phyloP scores from a whole-genome alignment of 2,329 filamentous ascomycete genomes.

The Cladosporium sp. region DNA sequence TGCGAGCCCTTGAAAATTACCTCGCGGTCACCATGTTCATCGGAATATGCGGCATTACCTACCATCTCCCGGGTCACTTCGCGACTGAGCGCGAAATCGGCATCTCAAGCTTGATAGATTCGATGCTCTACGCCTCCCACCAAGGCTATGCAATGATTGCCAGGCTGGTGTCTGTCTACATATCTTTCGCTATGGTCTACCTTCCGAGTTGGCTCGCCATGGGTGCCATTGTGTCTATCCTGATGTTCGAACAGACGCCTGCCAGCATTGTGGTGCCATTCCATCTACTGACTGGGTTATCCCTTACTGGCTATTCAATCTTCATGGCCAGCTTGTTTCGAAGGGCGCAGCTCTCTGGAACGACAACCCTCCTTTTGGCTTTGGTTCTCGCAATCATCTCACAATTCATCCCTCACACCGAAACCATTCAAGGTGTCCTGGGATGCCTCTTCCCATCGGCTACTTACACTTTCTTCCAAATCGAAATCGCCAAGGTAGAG shows the following conservation, averaged over 20 bases:
- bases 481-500: slow-evolving; percentile 68
- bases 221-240: slow-evolving; percentile 60
- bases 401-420: slow-evolving; percentile 66
- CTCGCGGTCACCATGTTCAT: slow-evolving; percentile 75
- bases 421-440: slow-evolving; percentile 56
- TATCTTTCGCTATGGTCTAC: slow-evolving; percentile 76
- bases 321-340: slow-evolving; percentile 79
- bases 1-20: slow-evolving; percentile 67
- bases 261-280: slow-evolving; percentile 49
- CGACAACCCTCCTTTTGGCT: slow-evolving; percentile 66
- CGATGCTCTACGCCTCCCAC: slow-evolving; percentile 76
- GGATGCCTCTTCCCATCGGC: slow-evolving; percentile 74
- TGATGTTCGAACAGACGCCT: slow-evolving; percentile 47
- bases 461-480: slow-evolving; percentile 75
- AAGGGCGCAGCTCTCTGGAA: slow-evolving; percentile 81
- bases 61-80: slow-evolving; percentile 81
- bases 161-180: slow-evolving; percentile 69
- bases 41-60: slow-evolving; percentile 73
- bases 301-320: slow-evolving; percentile 74
- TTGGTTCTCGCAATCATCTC: slow-evolving; percentile 78
- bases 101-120: slow-evolving; percentile 82
- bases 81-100: slow-evolving; percentile 80
- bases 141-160: slow-evolving; percentile 73
- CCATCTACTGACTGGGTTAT: slow-evolving; percentile 68
- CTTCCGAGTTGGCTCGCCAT: slow-evolving; percentile 77